These are phyloP conservation scores for Monosporascus sp. DNA, from an alignment of 2,329 filamentous ascomycete species.

Conservation along the genomic window DNA sequence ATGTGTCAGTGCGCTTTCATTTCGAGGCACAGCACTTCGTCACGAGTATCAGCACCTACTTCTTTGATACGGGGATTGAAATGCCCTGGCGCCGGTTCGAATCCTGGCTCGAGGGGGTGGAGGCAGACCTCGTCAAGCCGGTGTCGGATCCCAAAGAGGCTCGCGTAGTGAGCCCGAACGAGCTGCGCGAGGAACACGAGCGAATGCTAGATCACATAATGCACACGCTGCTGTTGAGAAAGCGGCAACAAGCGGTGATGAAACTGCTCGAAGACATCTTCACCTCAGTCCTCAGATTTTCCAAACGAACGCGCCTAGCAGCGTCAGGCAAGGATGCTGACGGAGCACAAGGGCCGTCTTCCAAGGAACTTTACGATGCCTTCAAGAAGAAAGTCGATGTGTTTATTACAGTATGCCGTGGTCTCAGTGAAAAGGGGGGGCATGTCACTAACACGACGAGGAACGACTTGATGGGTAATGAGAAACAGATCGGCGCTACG, in stretches of 20 bases:
- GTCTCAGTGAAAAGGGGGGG: conserved; percentile 59
- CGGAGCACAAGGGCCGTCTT: conserved; percentile 20
- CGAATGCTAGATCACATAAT: conserved; percentile 70
- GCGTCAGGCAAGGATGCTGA: conserved; percentile 29
- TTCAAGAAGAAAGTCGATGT: conserved; percentile 70
- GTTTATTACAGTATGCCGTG: conserved; percentile 69
- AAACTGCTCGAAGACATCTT: conserved; percentile 75
- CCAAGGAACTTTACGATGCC: conserved; percentile 50
- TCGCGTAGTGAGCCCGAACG: conserved; percentile 53
- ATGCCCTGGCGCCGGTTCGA: conserved; percentile 70
- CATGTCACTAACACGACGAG: conserved; percentile 30
- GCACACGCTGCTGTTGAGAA: conserved; percentile 66
- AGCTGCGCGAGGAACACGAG: conserved; percentile 66
- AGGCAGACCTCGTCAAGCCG: conserved; percentile 48
- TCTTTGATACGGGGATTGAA: conserved; percentile 73
- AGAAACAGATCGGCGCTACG: conserved; percentile 30
- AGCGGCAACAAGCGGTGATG: conserved; percentile 68
- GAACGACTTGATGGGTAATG: conserved; percentile 25
- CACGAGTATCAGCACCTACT: conserved; percentile 66
- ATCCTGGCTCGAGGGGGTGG: conserved; percentile 57
- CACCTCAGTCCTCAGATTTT: conserved; percentile 64
- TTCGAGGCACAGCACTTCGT: conserved; percentile 79
- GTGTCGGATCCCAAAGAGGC: conserved; percentile 21
- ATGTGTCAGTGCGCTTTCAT: conserved; percentile 55
- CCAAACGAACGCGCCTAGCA: conserved; percentile 43